phyloP scores from a whole-genome alignment of 495 filamentous ascomycete species.

The Stereocaulon alpinum region DNA sequence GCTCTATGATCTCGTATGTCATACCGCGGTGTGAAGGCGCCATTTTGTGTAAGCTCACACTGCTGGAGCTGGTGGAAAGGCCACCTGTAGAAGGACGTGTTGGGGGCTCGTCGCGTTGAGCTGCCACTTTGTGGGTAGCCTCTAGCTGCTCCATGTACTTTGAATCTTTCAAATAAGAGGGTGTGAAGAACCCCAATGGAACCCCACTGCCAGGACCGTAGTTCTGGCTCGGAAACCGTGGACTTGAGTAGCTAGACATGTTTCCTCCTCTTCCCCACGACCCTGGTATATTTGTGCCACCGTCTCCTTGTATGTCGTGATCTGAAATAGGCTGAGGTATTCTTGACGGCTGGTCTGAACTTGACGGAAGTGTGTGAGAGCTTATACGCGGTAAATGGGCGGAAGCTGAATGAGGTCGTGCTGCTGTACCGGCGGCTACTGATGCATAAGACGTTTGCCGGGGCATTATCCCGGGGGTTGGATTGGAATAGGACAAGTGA shows the following conservation, averaged over 20 bases:
- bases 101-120: conserved; percentile 38
- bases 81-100: conserved; percentile 31
- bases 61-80: conserved; percentile 54
- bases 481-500: conserved; percentile 29
- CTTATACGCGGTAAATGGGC: conserved; percentile 41
- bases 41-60: conserved; percentile 53
- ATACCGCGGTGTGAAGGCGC: conserved; percentile 69
- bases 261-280: conserved; percentile 32
- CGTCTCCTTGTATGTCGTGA: conserved; percentile 28
- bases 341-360: conserved; percentile 26
- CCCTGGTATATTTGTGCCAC: conserved; percentile 28
- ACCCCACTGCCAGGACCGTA: conserved; percentile 10
- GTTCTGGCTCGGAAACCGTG: conserved; percentile 18
- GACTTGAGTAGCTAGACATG: conserved; percentile 27
- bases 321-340: conserved; percentile 22
- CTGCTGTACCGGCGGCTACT: conserved; percentile 59
- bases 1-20: conserved; percentile 79
- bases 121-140: conserved; percentile 51
- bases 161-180: conserved; percentile 72
- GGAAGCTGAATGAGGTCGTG: conserved; percentile 26
- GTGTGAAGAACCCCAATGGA: conserved; percentile 48
- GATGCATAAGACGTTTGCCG: conserved; percentile 68
- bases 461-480: conserved; percentile 36
- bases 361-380: conserved; percentile 33
- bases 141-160: conserved; percentile 65